Evolutionary conservation across 2,329 filamentous ascomycete species (phyloP).

Genomic region (Dendrostoma leiphaemia): DNA sequence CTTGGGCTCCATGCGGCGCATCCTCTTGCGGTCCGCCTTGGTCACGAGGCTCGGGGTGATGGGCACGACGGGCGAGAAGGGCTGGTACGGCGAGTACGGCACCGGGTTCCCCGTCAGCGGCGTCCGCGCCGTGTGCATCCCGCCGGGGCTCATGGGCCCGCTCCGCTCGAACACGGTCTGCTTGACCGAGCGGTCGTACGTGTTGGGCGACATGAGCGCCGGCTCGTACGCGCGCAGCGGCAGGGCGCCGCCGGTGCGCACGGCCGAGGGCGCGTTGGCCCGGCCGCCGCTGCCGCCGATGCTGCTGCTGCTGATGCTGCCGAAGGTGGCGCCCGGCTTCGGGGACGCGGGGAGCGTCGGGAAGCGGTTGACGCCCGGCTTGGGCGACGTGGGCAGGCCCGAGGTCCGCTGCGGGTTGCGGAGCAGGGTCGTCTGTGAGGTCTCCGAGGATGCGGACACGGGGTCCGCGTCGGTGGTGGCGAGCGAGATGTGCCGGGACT

Average conservation of each 20-base stretch:
- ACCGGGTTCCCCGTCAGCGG: constrained; percentile 61
- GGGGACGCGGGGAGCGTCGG: constrained; percentile 48
- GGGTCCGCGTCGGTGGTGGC: constrained; percentile 45
- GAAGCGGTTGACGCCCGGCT: constrained; percentile 38
- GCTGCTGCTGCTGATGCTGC: no score
- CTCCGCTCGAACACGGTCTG: constrained; percentile 63
- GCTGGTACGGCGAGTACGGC: constrained; percentile 78
- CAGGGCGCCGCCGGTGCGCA: constrained; percentile 55
- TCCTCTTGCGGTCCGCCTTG: constrained; percentile 67
- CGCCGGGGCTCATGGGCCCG: constrained; percentile 52
- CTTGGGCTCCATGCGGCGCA: constrained; percentile 62
- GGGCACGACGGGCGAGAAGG: constrained; percentile 71
- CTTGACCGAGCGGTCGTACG: constrained; percentile 46
- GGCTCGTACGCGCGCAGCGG: constrained; percentile 63
- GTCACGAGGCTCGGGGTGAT: constrained; percentile 75
- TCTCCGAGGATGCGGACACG: constrained; percentile 50
- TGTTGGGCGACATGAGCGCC: constrained; percentile 49
- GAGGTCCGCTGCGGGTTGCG: constrained; percentile 3
- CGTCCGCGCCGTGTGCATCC: constrained; percentile 47
- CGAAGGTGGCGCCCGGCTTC: constrained; percentile 46
- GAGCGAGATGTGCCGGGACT: constrained; percentile 38
- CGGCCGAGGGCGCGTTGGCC: constrained; percentile 53
- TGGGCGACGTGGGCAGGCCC: constrained; percentile 53
- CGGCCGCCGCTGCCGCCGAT: no score
- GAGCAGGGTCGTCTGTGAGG: constrained; percentile 49